These are phyloP conservation scores for Phaeosphaeria sp. DNA, from an alignment of 2,329 filamentous ascomycete species.

Conservation along the genomic window DNA sequence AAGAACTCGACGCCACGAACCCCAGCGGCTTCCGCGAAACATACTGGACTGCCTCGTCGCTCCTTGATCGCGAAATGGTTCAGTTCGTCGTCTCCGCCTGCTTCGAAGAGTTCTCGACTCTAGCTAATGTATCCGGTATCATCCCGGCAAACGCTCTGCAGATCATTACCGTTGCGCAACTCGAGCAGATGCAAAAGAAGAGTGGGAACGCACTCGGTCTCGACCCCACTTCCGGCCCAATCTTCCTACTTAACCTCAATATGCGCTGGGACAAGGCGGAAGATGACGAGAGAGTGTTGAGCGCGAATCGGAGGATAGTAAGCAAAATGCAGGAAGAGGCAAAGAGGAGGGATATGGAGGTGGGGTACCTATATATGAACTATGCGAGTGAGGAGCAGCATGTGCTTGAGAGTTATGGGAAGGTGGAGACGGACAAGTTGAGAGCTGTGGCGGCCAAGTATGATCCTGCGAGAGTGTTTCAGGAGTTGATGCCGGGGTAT, in stretches of 20 bases:
- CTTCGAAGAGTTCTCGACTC: conserved; percentile 16
- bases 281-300: conserved; percentile 25
- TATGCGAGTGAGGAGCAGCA: conserved; percentile 53
- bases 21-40: conserved; percentile 21
- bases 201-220: conserved; percentile 34
- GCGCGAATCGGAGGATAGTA: conserved; percentile 16
- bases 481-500: conserved; percentile 10
- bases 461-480: conserved; percentile 13
- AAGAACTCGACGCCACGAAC: conserved; percentile 11
- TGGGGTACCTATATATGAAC: conserved; percentile 51
- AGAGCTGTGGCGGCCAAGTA: conserved; percentile 8
- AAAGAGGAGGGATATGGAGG: conserved; percentile 3
- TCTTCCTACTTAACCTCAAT: conserved; percentile 18
- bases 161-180: conserved; percentile 21
- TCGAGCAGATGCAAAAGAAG: conserved; percentile 23
- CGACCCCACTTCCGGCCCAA: conserved; percentile 10
- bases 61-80: conserved; percentile 18
- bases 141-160: conserved; percentile 27
- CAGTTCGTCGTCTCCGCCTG: conserved; percentile 19
- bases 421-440: conserved; percentile 34
- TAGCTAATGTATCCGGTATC: conserved; percentile 18
- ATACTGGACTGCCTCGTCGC: conserved; percentile 31
- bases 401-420: conserved; percentile 50
- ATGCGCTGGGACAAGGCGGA: conserved; percentile 22
- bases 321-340: background rate